These are phyloP conservation scores for Blastocystis sp. DNA, from an alignment of 352 stramenopile genomes.

Conservation along the genomic window DNA sequence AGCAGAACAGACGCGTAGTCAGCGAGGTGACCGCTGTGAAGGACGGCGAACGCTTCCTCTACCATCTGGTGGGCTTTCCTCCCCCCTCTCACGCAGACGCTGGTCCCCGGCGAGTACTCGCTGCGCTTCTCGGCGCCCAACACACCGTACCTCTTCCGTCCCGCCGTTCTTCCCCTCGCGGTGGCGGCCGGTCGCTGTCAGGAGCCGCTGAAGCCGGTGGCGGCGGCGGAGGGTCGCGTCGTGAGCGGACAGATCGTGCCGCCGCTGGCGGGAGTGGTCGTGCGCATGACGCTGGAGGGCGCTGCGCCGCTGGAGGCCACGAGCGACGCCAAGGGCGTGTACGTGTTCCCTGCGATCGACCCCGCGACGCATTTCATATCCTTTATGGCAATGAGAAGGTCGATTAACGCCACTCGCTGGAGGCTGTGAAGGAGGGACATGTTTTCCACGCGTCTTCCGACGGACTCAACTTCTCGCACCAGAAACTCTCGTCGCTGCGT, in stretches of 20 bases:
- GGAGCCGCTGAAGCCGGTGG: not conserved
- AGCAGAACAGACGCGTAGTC: not conserved
- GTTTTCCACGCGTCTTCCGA: slow-evolving; percentile 17
- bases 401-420: not conserved
- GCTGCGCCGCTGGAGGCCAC: not conserved
- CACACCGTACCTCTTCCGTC: not conserved
- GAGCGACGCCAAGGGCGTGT: not conserved
- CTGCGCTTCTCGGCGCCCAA: not conserved
- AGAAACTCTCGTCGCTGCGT: not conserved
- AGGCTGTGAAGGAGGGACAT: slow-evolving; percentile 1
- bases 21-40: not conserved
- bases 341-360: not conserved
- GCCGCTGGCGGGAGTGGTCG: not conserved
- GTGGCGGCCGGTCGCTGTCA: not conserved
- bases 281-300: not conserved
- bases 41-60: not conserved
- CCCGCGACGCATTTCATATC: not conserved
- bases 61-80: not conserved
- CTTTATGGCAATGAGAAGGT: not conserved
- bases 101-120: not conserved
- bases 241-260: slow-evolving; percentile 34
- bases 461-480: slow-evolving; percentile 27
- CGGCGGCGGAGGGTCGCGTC: not conserved
- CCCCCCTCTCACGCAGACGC: not conserved
- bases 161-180: not conserved